Conservation (phyloP, 75 land plant species). For the Cupressus sempervirens region DNA sequence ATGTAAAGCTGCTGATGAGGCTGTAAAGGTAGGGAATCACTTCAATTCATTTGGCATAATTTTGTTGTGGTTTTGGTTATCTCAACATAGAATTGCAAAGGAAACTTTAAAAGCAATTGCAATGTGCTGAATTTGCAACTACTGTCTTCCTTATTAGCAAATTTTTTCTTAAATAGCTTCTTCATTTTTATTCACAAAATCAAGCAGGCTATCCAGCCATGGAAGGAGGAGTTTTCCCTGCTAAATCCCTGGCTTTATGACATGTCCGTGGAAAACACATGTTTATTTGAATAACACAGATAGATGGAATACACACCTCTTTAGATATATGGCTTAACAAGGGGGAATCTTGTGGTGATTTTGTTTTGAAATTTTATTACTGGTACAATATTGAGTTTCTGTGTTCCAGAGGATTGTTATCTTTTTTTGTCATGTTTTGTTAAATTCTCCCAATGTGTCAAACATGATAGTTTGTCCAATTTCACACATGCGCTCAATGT, state of each 20-base stretch:
- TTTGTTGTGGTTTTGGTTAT: neutral
- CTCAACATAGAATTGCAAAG: neutral
- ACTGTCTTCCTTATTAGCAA: too few relatives aligned
- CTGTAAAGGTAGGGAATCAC: conserved; percentile 73
- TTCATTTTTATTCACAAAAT: too few relatives aligned
- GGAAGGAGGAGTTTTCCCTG: too few relatives aligned
- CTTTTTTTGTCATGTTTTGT: too few relatives aligned
- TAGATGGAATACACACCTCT: neutral
- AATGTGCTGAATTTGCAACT: too few relatives aligned
- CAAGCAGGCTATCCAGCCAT: too few relatives aligned
- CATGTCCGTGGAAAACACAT: too few relatives aligned
- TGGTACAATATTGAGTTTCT: neutral
- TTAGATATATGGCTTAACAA: neutral
- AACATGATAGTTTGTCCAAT: too few relatives aligned
- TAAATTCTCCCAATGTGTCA: too few relatives aligned
- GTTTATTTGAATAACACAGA: neutral
- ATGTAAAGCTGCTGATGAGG: conserved; percentile 95
- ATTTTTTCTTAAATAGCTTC: too few relatives aligned
- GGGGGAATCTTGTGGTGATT: neutral
- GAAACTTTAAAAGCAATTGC: neutral
- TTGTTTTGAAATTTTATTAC: neutral
- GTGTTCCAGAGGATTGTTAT: too few relatives aligned
- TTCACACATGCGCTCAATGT: neutral
- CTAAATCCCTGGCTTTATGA: too few relatives aligned
- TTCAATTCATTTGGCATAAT: neutral